phyloP scores from a whole-genome alignment of 305 asterid species.

The Solanum hybrid region DNA sequence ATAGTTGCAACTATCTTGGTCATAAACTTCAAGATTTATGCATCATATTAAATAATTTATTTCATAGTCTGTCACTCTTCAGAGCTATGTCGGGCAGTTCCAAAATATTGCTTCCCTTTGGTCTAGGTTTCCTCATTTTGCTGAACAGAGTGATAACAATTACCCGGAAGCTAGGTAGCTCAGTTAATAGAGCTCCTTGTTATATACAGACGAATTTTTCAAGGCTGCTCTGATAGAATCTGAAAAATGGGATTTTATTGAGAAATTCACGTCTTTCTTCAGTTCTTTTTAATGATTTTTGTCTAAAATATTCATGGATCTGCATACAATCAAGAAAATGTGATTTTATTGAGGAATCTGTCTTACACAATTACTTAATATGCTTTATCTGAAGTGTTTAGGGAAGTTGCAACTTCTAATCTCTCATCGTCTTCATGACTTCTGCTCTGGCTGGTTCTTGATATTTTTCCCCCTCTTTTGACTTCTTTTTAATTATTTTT shows the following conservation, averaged over 20 bases:
- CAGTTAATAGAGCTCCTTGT: not conserved
- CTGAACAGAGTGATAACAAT: not conserved
- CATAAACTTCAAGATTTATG: not conserved
- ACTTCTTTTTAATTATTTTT: not conserved
- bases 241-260: not conserved
- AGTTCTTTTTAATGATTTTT: not conserved
- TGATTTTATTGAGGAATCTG: not conserved
- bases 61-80: not conserved
- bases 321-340: not conserved
- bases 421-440: not conserved
- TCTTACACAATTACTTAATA: not conserved
- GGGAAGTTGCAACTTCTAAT: not conserved
- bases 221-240: not conserved
- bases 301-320: not conserved
- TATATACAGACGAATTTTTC: not conserved
- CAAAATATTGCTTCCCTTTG: not conserved
- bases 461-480: not conserved
- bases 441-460: not conserved
- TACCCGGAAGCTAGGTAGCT: not conserved
- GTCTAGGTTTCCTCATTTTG: not conserved
- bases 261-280: not conserved
- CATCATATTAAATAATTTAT: not conserved
- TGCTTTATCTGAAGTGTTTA: not conserved
- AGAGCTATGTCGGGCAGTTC: not conserved
- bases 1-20: not conserved